Conservation (phyloP, 2,329 filamentous ascomycete genomes). For the Aureobasidium namibiae region DNA sequence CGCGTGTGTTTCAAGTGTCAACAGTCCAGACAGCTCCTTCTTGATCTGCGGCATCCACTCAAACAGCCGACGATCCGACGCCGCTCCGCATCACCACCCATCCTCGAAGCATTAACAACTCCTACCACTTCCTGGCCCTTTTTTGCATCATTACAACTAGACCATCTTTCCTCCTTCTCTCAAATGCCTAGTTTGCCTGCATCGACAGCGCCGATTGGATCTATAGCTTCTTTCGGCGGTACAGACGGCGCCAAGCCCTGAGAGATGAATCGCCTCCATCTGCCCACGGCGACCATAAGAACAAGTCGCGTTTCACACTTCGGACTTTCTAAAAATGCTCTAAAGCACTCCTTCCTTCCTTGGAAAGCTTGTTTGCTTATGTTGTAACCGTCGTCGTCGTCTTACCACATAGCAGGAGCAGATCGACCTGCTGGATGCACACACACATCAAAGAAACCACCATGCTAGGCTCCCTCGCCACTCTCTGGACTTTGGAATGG, state of each 20-base stretch:
- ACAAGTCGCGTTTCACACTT: not conserved
- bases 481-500: no score
- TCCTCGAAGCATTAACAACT: no score
- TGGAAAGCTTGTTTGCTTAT: not conserved
- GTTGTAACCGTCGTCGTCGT: not conserved
- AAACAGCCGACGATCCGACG: slow-evolving; percentile 6
- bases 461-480: no score
- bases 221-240: no score
- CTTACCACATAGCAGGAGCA: not conserved
- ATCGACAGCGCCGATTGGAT: not conserved
- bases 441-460: no score
- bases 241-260: not conserved
- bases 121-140: not conserved
- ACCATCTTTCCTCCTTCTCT: not conserved
- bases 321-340: slow-evolving; percentile 6
- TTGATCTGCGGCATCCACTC: slow-evolving; percentile 1
- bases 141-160: not conserved
- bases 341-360: not conserved
- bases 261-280: not conserved
- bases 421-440: not conserved
- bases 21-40: not conserved
- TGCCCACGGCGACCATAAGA: not conserved
- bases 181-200: not conserved
- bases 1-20: not conserved
- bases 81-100: not conserved